These are phyloP conservation scores for Aspergillus sp. DNA, from an alignment of 2,329 filamentous ascomycete species.

Conservation along the genomic window DNA sequence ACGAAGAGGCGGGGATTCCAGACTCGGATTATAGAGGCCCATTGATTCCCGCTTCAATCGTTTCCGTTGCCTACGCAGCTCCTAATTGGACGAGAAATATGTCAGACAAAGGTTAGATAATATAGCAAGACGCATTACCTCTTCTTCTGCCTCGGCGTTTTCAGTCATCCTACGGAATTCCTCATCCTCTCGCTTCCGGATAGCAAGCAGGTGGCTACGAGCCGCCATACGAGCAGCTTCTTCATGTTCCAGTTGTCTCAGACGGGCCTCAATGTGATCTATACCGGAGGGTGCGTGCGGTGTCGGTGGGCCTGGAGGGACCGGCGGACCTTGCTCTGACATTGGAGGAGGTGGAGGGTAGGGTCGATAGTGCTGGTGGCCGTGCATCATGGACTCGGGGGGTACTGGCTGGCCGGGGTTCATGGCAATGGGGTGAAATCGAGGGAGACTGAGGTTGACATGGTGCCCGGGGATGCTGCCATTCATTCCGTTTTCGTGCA, in stretches of 20 bases:
- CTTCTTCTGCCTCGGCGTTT: conserved; percentile 45
- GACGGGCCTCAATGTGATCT: conserved; percentile 44
- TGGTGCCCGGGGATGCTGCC: conserved; percentile 29
- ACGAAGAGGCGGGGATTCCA: conserved; percentile 44
- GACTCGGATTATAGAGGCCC: conserved; percentile 39
- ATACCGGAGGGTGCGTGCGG: conserved; percentile 32
- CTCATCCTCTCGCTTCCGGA: conserved; percentile 47
- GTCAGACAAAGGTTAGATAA: neutral
- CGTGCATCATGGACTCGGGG: conserved; percentile 39
- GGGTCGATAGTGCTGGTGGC: conserved; percentile 38
- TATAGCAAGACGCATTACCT: conserved; percentile 33
- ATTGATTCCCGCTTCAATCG: conserved; percentile 47
- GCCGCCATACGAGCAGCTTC: conserved; percentile 44
- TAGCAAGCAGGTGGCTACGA: conserved; percentile 41
- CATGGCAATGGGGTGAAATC: conserved; percentile 48
- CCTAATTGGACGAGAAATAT: conserved; percentile 27
- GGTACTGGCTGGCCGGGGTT: conserved; percentile 42
- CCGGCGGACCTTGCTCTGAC: conserved; percentile 35
- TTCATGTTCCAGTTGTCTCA: conserved; percentile 46
- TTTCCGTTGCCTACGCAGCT: conserved; percentile 45
- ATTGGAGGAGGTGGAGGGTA: conserved; percentile 35
- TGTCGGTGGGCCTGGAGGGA: conserved; percentile 30
- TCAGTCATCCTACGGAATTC: conserved; percentile 47
- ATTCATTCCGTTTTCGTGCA: conserved; percentile 39
- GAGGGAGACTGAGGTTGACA: conserved; percentile 39